Percentiles rank a stretch among this genome's conserved stretches.
Conservation (phyloP, 495 filamentous ascomycete species). For the Hypoxylon perforatum region DNA sequence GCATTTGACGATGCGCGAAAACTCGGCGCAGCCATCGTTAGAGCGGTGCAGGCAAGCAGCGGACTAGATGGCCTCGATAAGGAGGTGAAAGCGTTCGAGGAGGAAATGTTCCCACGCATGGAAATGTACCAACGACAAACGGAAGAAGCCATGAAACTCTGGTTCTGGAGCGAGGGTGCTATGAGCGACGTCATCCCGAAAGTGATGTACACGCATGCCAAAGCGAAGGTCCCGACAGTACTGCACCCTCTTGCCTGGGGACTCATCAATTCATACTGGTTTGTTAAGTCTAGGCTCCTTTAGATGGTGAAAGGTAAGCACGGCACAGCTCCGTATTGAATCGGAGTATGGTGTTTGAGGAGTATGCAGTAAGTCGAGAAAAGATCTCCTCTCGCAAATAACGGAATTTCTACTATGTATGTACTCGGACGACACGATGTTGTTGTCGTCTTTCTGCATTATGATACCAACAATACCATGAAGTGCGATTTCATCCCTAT, state of each 20-base stretch:
- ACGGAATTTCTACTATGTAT: constrained; percentile 11
- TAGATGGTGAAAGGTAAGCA: neutral
- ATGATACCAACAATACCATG: constrained; percentile 4
- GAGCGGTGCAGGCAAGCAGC: constrained; percentile 28
- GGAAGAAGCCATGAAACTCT: constrained; percentile 42
- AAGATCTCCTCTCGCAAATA: constrained; percentile 1
- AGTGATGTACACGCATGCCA: constrained; percentile 25
- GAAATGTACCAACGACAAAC: constrained; percentile 47
- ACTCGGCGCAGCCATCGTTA: constrained; percentile 54
- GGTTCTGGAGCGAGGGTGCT: constrained; percentile 43
- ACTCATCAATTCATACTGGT: constrained; percentile 25
- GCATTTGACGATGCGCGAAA: constrained; percentile 69
- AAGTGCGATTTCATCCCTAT: constrained; percentile 5
- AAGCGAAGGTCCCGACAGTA: constrained; percentile 16
- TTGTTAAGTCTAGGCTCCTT: constrained; percentile 17
- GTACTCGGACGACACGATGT: neutral
- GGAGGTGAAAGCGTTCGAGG: constrained; percentile 45
- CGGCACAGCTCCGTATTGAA: neutral
- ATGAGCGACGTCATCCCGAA: constrained; percentile 34
- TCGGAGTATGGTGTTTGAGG: constrained; percentile 14
- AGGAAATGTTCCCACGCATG: constrained; percentile 49
- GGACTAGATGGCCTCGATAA: constrained; percentile 43
- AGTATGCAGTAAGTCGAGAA: neutral
- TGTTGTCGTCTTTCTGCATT: constrained; percentile 2
- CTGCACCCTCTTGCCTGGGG: constrained; percentile 29